Evolutionary conservation across 2,329 filamentous ascomycete species (phyloP).

Genomic region (Teratosphaeria destructans): DNA sequence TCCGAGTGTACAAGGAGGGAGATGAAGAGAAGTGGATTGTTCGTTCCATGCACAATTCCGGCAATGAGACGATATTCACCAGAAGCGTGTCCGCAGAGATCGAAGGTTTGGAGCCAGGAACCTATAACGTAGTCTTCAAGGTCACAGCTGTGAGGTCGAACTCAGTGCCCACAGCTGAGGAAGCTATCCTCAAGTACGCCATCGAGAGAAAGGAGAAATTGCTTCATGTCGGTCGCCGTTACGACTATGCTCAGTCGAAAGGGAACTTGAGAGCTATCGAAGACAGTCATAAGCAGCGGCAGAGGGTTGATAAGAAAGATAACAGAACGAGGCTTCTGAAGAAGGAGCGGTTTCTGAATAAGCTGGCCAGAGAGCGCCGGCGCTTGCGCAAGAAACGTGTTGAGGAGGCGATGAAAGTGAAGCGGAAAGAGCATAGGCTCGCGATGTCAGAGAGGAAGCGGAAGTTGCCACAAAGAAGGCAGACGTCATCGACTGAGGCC

Average conservation of each 20-base stretch:
- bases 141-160: conserved; percentile 54
- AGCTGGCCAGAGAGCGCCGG: conserved; percentile 26
- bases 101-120: conserved; percentile 56
- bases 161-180: conserved; percentile 47
- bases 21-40: conserved; percentile 16
- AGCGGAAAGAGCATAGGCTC: conserved; percentile 12
- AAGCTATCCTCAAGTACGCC: conserved; percentile 56
- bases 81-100: conserved; percentile 70
- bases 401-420: conserved; percentile 17
- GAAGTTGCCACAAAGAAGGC: conserved; percentile 4
- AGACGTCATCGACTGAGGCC: neutral
- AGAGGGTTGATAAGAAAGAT: conserved; percentile 26
- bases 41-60: conserved; percentile 22
- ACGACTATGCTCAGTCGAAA: conserved; percentile 61
- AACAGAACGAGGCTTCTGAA: conserved; percentile 27
- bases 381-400: conserved; percentile 16
- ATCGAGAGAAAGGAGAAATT: conserved; percentile 61
- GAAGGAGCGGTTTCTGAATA: conserved; percentile 29
- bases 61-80: conserved; percentile 51
- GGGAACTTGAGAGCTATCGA: conserved; percentile 46
- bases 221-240: conserved; percentile 56
- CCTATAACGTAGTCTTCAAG: conserved; percentile 66
- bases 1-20: conserved; percentile 47
- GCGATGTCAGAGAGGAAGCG: conserved; percentile 2
- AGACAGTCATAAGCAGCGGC: conserved; percentile 31